Conservation (phyloP, 75 land plant genomes). For the Cunninghamia lanceolata region DNA sequence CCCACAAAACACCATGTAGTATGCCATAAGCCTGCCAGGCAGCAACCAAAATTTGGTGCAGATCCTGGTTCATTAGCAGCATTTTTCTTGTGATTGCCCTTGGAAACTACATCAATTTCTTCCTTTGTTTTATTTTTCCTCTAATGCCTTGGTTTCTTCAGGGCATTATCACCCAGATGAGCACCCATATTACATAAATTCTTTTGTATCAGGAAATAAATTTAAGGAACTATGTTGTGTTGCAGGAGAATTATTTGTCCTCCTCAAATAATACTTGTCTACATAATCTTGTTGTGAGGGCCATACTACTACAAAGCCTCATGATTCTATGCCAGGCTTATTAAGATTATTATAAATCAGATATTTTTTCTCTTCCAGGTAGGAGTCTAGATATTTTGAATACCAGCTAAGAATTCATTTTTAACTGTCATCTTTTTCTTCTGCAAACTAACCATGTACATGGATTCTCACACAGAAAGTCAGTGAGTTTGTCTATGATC, state of each 20-base stretch:
- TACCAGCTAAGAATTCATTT: background rate
- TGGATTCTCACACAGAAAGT: conserved; percentile 17
- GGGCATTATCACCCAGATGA: background rate
- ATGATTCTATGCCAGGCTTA: background rate
- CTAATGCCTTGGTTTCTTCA: no score
- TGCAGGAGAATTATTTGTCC: background rate
- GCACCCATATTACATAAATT: background rate
- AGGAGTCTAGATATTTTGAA: background rate
- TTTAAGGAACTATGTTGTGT: background rate
- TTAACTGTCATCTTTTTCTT: background rate
- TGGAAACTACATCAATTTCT: background rate
- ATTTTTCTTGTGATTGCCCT: background rate
- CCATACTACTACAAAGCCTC: background rate
- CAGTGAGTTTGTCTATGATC: conserved; percentile 95
- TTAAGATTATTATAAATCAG: background rate
- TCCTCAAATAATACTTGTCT: background rate
- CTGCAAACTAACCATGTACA: background rate
- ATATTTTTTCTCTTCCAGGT: background rate
- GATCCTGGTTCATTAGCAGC: background rate
- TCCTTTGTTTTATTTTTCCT: background rate
- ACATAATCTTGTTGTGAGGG: background rate
- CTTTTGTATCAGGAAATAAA: background rate
- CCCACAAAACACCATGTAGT: background rate
- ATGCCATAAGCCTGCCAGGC: background rate
- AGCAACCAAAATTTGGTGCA: background rate